A percentile compares a stretch with the other conserved stretches of the same genome.
phyloP scores from a whole-genome alignment of 768 basidiomycete genomes.

The Daedaleopsis nitida region DNA sequence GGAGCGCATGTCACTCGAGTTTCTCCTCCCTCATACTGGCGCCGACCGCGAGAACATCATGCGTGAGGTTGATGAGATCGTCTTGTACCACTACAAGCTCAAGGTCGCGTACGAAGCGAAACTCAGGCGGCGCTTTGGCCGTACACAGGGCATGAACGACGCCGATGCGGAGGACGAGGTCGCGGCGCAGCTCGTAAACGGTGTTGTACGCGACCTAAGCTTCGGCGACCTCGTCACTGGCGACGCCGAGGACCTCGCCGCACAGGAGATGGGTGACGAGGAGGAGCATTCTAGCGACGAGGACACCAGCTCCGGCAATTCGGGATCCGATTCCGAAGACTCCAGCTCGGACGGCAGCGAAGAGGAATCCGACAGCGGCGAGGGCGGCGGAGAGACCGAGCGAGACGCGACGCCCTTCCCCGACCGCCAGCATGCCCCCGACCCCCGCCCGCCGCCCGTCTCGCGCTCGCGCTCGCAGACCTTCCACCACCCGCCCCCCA shows the following conservation, averaged over 20 bases:
- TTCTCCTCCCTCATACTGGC: constrained; percentile 82
- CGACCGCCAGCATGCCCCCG: neutral
- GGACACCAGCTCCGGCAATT: constrained; percentile 14
- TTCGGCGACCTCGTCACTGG: constrained; percentile 79
- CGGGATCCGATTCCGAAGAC: constrained; percentile 8
- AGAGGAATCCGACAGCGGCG: constrained; percentile 16
- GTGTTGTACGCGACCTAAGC: constrained; percentile 78
- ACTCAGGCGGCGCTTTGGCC: constrained; percentile 81
- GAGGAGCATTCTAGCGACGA: constrained; percentile 50
- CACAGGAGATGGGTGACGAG: constrained; percentile 51
- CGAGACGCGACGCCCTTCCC: constrained; percentile 21
- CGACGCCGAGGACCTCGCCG: constrained; percentile 80
- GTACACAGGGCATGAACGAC: constrained; percentile 49
- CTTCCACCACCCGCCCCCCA: constrained; percentile 18
- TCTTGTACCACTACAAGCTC: constrained; percentile 90
- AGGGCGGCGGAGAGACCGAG: constrained; percentile 21
- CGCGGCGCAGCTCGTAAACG: constrained; percentile 76
- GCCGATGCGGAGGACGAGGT: constrained; percentile 82
- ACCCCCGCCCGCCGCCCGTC: neutral
- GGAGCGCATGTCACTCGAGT: constrained; percentile 75
- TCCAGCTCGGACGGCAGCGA: constrained; percentile 13
- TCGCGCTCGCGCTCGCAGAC: constrained; percentile 27
- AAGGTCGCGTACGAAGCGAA: constrained; percentile 94
- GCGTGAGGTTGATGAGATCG: constrained; percentile 85
- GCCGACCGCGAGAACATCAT: constrained; percentile 76